These are phyloP conservation scores for Neonectria neomacrospora DNA, from an alignment of 2,329 filamentous ascomycete genomes.

Conservation along the genomic window DNA sequence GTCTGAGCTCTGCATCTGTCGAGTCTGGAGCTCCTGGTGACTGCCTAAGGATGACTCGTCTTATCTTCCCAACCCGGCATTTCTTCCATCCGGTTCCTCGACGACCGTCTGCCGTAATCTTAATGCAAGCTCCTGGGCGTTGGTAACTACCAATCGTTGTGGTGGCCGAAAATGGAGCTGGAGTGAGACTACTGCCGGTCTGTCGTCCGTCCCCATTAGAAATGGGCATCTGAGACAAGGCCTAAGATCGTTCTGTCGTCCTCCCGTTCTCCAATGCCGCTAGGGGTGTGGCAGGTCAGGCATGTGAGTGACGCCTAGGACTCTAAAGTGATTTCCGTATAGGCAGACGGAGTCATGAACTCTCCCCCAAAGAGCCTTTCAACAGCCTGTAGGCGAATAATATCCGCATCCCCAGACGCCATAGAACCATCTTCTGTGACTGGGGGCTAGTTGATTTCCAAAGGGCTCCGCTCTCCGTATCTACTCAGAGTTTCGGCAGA, in stretches of 20 bases:
- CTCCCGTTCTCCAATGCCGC: slow-evolving; percentile 16
- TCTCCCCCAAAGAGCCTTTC: slow-evolving; percentile 16
- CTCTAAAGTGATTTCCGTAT: slow-evolving; percentile 25
- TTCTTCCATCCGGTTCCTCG: slow-evolving; percentile 12
- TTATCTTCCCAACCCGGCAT: slow-evolving; percentile 4
- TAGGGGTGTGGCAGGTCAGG: slow-evolving; percentile 32
- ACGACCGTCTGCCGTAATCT: slow-evolving; percentile 19
- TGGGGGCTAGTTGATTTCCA: not conserved
- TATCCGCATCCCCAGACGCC: not conserved
- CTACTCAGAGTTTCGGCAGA: not conserved
- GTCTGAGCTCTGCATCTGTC: slow-evolving; percentile 11
- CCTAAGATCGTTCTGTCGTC: slow-evolving; percentile 28
- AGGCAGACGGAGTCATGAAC: slow-evolving; percentile 3
- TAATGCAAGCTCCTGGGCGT: not conserved
- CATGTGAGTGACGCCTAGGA: slow-evolving; percentile 36
- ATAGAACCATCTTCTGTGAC: not conserved
- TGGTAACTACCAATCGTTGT: slow-evolving; percentile 4
- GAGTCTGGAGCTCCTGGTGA: slow-evolving; percentile 23
- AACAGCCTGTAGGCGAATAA: slow-evolving; percentile 6
- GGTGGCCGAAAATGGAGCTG: slow-evolving; percentile 23
- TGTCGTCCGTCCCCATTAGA: slow-evolving; percentile 1
- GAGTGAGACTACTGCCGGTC: slow-evolving; percentile 13
- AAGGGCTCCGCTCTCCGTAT: not conserved
- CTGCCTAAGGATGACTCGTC: slow-evolving; percentile 35
- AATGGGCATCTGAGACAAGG: slow-evolving; percentile 29